phyloP scores from a whole-genome alignment of 139 green algal genomes.

The Chlamydomonas incerta region DNA sequence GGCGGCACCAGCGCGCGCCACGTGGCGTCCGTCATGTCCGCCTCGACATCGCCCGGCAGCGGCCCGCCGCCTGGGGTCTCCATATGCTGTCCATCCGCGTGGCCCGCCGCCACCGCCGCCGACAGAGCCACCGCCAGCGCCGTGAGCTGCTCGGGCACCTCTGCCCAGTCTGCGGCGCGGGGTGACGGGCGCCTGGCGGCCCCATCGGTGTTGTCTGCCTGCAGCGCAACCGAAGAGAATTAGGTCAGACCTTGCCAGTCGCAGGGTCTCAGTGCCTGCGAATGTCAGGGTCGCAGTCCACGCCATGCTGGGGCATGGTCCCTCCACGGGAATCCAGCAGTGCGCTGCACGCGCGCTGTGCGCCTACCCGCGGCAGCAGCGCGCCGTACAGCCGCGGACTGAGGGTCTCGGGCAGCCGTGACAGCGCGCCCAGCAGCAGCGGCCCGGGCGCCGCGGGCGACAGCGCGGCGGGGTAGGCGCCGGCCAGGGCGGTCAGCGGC shows the following conservation, averaged over 20 bases:
- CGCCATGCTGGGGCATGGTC: too few relatives aligned
- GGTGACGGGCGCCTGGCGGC: neutral
- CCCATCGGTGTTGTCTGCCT: neutral
- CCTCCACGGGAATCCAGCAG: too few relatives aligned
- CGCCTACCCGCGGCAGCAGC: conserved; percentile 38
- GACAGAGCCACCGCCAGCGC: neutral
- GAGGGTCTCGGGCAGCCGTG: conserved; percentile 45
- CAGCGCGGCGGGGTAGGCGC: conserved; percentile 23
- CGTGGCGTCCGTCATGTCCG: conserved; percentile 10
- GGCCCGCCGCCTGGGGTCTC: neutral
- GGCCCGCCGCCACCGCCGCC: too few relatives aligned
- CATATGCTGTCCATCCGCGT: neutral
- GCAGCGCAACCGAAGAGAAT: neutral
- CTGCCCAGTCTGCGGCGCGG: conserved; percentile 2
- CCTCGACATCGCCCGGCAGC: neutral
- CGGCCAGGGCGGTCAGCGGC: conserved; percentile 36
- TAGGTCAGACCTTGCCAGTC: too few relatives aligned
- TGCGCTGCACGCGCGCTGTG: too few relatives aligned
- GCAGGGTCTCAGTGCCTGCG: too few relatives aligned
- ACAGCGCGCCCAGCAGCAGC: conserved; percentile 34
- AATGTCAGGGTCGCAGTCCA: too few relatives aligned
- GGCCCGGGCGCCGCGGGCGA: neutral
- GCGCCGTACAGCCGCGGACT: conserved; percentile 39
- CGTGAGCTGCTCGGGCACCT: neutral
- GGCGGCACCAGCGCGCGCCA: neutral